Percentiles rank a stretch among this genome's conserved stretches.
phyloP scores from a whole-genome alignment of 352 stramenopile species.

The Pythium aristosporum region DNA sequence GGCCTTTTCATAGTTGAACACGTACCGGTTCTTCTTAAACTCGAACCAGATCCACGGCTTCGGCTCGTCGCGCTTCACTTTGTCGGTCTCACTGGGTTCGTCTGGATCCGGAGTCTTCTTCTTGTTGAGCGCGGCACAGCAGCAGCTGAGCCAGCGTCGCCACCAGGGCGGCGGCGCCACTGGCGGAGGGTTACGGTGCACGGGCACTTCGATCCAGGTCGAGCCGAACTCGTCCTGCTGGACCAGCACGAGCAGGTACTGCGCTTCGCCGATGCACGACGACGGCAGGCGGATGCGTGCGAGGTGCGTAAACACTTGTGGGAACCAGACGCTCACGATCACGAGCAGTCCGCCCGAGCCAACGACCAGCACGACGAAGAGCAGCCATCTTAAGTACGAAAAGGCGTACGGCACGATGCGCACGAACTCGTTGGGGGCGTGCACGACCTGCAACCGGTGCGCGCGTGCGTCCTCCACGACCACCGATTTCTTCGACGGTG shows the following conservation, averaged over 20 bases:
- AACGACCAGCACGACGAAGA: slow-evolving; percentile 39
- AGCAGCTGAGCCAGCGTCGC: not conserved
- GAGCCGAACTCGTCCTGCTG: slow-evolving; percentile 36
- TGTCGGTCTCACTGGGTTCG: not conserved
- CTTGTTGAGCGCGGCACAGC: not conserved
- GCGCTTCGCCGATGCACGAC: slow-evolving; percentile 31
- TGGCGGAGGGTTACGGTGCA: slow-evolving; percentile 21
- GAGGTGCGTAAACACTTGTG: slow-evolving; percentile 61
- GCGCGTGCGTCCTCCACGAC: slow-evolving; percentile 40
- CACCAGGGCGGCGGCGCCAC: not conserved
- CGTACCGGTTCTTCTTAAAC: slow-evolving; percentile 68
- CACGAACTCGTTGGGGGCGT: slow-evolving; percentile 41
- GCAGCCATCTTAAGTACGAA: slow-evolving; percentile 30
- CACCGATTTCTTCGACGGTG: slow-evolving; percentile 15
- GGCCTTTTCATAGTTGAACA: slow-evolving; percentile 46
- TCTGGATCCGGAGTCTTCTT: not conserved
- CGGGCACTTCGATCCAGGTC: slow-evolving; percentile 39
- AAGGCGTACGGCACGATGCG: slow-evolving; percentile 40
- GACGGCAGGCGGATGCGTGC: slow-evolving; percentile 32
- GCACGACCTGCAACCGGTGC: slow-evolving; percentile 39
- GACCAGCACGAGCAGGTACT: slow-evolving; percentile 48
- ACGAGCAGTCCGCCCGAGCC: slow-evolving; percentile 29
- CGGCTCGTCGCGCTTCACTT: not conserved
- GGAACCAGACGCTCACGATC: slow-evolving; percentile 59
- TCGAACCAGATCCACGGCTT: slow-evolving; percentile 53